Conservation (phyloP, 2,329 filamentous ascomycete species). For the Colletotrichum paranaense region DNA sequence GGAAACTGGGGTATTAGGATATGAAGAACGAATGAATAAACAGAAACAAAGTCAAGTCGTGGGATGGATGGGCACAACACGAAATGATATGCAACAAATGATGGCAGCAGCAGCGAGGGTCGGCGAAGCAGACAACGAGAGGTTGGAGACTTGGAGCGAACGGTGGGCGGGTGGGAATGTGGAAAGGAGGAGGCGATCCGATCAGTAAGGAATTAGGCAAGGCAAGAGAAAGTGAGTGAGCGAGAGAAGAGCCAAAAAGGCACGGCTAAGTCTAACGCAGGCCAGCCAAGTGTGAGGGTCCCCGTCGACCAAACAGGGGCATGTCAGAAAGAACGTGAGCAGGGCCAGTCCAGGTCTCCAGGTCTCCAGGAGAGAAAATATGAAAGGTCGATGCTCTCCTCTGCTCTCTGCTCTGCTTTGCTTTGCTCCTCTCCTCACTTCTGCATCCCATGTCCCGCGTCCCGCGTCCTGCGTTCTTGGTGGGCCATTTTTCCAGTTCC, state of each 20-base stretch:
- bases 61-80: conserved; percentile 26
- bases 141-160: conserved; percentile 28
- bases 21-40: conserved; percentile 31
- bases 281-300: not conserved
- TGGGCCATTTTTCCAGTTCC: not conserved
- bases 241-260: not conserved
- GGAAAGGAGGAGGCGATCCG: conserved; percentile 35
- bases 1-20: conserved; percentile 25
- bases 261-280: conserved; percentile 16
- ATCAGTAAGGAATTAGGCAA: conserved; percentile 16
- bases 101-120: conserved; percentile 33
- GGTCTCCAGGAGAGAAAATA: not conserved
- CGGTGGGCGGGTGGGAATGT: conserved; percentile 30
- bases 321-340: conserved; percentile 6
- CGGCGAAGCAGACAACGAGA: conserved; percentile 32
- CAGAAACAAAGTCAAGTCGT: conserved; percentile 14
- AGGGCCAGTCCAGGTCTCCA: not conserved
- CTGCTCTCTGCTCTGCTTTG: not conserved
- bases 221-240: not conserved
- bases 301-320: not conserved
- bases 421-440: not conserved
- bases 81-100: conserved; percentile 29
- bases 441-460: not conserved
- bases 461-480: not conserved
- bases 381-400: not conserved